Percentiles rank a stretch among this genome's conserved stretches.
Evolutionary conservation across 2,329 filamentous ascomycete genomes (phyloP).

Genomic region (Chaetomium strumarium): DNA sequence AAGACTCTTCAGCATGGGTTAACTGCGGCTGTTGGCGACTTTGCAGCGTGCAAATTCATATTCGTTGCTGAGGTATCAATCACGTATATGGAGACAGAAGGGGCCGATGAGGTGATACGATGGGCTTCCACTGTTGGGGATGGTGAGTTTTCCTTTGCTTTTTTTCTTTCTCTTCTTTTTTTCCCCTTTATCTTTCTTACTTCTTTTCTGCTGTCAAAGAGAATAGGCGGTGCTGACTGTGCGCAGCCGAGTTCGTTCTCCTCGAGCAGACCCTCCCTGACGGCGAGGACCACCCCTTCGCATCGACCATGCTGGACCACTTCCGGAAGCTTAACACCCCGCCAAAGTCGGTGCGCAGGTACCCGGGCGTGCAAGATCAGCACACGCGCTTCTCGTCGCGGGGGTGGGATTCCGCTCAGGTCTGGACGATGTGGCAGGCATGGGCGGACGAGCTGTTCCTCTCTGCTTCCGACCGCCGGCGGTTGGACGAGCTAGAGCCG

Average conservation of each 20-base stretch:
- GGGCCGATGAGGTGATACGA: conserved; percentile 65
- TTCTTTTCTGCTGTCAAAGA: not conserved
- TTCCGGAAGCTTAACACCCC: conserved; percentile 76
- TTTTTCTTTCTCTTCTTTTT: too few species aligned
- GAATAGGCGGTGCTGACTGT: not conserved
- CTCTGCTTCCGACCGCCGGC: conserved; percentile 48
- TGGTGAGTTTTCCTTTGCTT: too few species aligned
- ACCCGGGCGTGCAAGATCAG: conserved; percentile 63
- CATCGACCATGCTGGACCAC: conserved; percentile 75
- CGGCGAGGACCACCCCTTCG: conserved; percentile 74
- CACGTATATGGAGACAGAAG: conserved; percentile 75
- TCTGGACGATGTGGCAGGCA: conserved; percentile 71
- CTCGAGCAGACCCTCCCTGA: conserved; percentile 82
- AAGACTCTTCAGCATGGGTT: conserved; percentile 54
- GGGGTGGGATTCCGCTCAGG: conserved; percentile 61
- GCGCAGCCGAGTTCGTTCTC: conserved; percentile 69
- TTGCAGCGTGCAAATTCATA: conserved; percentile 57
- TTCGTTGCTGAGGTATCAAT: conserved; percentile 88
- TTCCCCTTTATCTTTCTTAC: too few species aligned
- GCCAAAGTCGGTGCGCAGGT: conserved; percentile 65
- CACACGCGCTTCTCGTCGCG: conserved; percentile 57
- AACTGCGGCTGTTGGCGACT: conserved; percentile 46
- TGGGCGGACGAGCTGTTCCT: conserved; percentile 70
- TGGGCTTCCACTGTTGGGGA: conserved; percentile 70
- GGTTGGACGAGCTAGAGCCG: conserved; percentile 66